Conservation (phyloP, 1,284 basidiomycete genomes). For the Apiotrichum laibachii region DNA sequence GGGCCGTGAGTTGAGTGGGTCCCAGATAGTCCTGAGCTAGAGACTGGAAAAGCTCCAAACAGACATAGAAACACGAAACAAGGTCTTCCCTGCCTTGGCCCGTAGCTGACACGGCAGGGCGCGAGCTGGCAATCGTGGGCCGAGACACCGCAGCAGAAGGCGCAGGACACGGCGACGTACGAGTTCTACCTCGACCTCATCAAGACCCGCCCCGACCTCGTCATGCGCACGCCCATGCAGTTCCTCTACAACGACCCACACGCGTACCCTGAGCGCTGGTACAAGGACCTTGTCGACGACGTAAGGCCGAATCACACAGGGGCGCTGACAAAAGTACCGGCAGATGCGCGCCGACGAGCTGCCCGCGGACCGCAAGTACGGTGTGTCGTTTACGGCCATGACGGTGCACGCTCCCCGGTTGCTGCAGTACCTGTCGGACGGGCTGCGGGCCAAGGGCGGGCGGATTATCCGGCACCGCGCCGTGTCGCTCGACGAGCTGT, state of each 20-base stretch:
- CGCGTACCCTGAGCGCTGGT: conserved; percentile 53
- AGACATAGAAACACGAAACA: conserved; percentile 33
- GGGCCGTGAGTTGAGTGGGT: conserved; percentile 58
- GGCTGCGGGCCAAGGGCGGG: conserved; percentile 31
- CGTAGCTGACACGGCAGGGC: conserved; percentile 53
- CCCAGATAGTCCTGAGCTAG: too few species aligned
- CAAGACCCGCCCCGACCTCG: conserved; percentile 48
- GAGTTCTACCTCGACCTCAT: conserved; percentile 57
- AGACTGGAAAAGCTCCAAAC: too few species aligned
- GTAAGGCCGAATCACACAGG: conserved; percentile 46
- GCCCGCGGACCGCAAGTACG: conserved; percentile 9
- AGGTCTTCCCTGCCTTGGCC: not conserved
- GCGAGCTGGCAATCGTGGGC: conserved; percentile 66
- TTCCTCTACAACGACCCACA: conserved; percentile 49
- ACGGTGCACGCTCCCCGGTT: conserved; percentile 46
- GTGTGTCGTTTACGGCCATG: conserved; percentile 37
- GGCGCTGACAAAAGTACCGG: not conserved
- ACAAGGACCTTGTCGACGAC: conserved; percentile 56
- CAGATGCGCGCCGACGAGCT: too few species aligned
- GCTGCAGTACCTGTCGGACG: conserved; percentile 33
- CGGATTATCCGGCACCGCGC: conserved; percentile 38
- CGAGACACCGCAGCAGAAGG: conserved; percentile 52
- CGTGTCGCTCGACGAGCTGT: conserved; percentile 43
- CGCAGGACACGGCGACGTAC: conserved; percentile 38
- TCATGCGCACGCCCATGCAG: conserved; percentile 53